Evolutionary conservation across 345 rosid species (phyloP).

Genomic region (Brassica nigra): DNA sequence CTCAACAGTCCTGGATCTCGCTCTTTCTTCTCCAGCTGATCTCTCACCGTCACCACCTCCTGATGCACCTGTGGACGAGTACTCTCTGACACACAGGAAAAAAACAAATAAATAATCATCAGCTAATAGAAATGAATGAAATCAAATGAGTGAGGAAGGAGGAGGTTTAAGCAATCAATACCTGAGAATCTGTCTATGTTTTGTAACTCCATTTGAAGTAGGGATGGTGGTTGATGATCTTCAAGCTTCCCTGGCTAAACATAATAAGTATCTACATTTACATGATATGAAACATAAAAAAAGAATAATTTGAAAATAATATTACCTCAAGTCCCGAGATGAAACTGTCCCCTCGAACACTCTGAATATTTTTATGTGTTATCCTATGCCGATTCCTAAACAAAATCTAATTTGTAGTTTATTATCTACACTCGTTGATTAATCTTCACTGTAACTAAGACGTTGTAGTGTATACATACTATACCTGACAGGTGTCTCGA

Average conservation of each 20-base stretch:
- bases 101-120: not conserved
- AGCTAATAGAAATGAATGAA: not conserved
- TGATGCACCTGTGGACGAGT: not conserved
- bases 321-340: not conserved
- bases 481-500: slow-evolving; percentile 37
- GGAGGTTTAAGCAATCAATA: not conserved
- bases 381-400: not conserved
- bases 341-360: not conserved
- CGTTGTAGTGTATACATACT: not conserved
- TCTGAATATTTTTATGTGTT: not conserved
- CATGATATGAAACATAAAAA: not conserved
- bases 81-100: not conserved
- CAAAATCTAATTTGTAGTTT: not conserved
- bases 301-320: not conserved
- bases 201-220: not conserved
- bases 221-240: not conserved
- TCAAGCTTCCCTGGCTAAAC: not conserved
- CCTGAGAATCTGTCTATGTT: not conserved
- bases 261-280: not conserved
- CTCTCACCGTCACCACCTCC: not conserved
- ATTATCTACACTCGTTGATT: not conserved
- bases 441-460: not conserved
- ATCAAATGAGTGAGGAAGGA: not conserved
- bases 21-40: not conserved
- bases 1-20: not conserved